Evolutionary conservation across 768 basidiomycete genomes (phyloP).

Genomic region (Xerocomellus intermedius): DNA sequence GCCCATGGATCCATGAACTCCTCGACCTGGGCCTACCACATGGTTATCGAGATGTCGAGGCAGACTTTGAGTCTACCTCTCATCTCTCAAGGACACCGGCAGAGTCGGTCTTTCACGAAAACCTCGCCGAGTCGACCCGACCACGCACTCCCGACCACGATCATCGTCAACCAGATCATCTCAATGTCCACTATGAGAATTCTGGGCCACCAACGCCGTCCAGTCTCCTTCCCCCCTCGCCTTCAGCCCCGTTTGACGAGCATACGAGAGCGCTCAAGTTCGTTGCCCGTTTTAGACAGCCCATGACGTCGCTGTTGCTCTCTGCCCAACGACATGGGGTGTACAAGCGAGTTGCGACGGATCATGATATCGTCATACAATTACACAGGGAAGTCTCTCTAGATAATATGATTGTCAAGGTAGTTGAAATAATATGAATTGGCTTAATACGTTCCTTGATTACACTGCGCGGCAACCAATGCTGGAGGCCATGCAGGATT

Average conservation of each 20-base stretch:
- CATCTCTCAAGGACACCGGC: background rate
- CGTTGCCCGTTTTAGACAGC: constrained; percentile 1
- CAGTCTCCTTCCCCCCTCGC: background rate
- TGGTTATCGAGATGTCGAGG: background rate
- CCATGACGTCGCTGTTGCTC: constrained; percentile 5
- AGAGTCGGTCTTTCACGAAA: background rate
- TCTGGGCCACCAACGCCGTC: background rate
- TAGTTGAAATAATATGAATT: background rate
- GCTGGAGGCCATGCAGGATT: too few species aligned
- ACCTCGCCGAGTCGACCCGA: background rate
- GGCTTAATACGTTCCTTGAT: background rate
- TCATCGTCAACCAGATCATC: background rate
- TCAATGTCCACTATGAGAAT: background rate
- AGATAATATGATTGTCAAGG: background rate
- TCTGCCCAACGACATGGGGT: background rate
- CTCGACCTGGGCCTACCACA: background rate
- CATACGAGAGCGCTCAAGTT: background rate
- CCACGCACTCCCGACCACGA: background rate
- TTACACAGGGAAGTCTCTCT: background rate
- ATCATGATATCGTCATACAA: constrained; percentile 1
- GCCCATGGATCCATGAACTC: constrained; percentile 12
- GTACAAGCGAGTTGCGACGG: constrained; percentile 22
- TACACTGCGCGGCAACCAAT: too few species aligned
- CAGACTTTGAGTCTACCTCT: background rate
- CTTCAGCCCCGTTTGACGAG: background rate